phyloP scores from a whole-genome alignment of 768 basidiomycete species.

The Rhodotorula kratochvilovae region DNA sequence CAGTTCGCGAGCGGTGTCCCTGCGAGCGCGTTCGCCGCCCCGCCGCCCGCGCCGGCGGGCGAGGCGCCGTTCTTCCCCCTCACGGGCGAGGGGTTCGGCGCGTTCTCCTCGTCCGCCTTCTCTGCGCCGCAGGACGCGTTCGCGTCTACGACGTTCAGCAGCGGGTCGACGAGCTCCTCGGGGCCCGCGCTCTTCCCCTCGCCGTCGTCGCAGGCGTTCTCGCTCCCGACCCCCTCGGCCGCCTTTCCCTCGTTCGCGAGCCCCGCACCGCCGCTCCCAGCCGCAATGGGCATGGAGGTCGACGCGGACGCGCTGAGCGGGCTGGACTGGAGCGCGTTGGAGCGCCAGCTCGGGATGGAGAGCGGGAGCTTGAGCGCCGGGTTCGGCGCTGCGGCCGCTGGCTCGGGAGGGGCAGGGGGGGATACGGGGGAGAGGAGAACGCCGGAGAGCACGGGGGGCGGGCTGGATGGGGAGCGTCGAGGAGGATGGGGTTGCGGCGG shows the following conservation, averaged over 20 bases:
- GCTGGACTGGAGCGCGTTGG: background rate
- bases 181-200: background rate
- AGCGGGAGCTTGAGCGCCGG: background rate
- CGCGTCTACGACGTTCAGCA: background rate
- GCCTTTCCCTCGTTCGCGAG: background rate
- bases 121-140: background rate
- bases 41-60: no score
- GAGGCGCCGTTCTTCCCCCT: no score
- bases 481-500: no score
- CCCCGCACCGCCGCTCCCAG: background rate
- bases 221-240: constrained; percentile 19
- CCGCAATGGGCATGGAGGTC: background rate
- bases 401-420: background rate
- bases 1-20: no score
- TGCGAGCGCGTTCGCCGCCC: no score
- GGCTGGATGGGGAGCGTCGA: background rate
- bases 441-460: background rate
- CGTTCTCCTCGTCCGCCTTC: background rate
- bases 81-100: no score
- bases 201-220: constrained; percentile 12
- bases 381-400: background rate
- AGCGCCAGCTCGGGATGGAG: background rate
- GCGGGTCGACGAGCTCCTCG: background rate
- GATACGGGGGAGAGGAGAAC: background rate
- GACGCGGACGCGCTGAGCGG: background rate